These are phyloP conservation scores for Skeletonema marinoi DNA, from an alignment of 108 stramenopile species.

Conservation along the genomic window DNA sequence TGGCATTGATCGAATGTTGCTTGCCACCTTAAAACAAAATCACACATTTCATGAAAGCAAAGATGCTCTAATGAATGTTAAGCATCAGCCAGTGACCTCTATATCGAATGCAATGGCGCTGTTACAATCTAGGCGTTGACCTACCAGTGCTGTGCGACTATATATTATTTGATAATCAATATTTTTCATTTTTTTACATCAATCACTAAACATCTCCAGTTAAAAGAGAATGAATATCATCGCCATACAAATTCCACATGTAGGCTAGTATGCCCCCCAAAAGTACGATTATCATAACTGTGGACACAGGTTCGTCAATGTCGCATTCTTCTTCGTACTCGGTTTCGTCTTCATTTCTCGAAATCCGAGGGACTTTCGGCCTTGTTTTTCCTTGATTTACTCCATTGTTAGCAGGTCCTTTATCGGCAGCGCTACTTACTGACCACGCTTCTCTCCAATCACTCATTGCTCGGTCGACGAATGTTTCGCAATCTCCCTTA, in stretches of 20 bases:
- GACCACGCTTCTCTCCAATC: conserved; percentile 41
- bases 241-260: conserved; percentile 39
- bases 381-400: neutral
- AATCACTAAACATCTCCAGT: neutral
- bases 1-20: conserved; percentile 12
- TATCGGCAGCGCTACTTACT: neutral
- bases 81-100: neutral
- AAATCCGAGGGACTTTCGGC: conserved; percentile 32
- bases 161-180: neutral
- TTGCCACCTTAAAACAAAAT: neutral
- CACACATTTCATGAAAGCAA: neutral
- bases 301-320: conserved; percentile 34
- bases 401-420: neutral
- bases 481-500: conserved; percentile 53
- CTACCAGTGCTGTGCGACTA: neutral
- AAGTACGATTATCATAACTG: conserved; percentile 33
- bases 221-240: conserved; percentile 9
- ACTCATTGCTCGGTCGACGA: conserved; percentile 44
- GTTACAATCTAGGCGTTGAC: conserved; percentile 1
- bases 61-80: neutral
- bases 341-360: conserved; percentile 11
- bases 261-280: conserved; percentile 20
- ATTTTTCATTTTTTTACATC: neutral
- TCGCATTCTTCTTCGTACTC: conserved; percentile 2
- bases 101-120: conserved; percentile 7